Conservation (phyloP, 192 early-diverging fungal species). For the Backusella macrospora region DNA sequence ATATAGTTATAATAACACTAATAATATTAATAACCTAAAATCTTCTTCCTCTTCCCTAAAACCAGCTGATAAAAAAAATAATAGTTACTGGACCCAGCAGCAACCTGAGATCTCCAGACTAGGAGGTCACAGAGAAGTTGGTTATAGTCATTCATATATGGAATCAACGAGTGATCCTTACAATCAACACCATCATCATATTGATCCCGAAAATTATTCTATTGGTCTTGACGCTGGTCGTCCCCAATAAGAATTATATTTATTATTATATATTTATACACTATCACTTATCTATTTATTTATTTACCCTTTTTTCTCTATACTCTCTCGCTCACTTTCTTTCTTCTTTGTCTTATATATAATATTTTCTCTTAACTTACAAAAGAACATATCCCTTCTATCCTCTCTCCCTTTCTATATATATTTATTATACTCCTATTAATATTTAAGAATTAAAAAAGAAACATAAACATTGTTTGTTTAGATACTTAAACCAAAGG, state of each 20-base stretch:
- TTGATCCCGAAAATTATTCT: slow-evolving; percentile 6
- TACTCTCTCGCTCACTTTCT: neutral
- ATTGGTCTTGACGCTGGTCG: slow-evolving; percentile 6
- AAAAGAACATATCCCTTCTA: neutral
- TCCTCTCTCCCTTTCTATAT: neutral
- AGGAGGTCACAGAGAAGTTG: slow-evolving; percentile 10
- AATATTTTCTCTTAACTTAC: neutral
- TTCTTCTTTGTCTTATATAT: slow-evolving; percentile 1
- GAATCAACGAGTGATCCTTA: slow-evolving; percentile 12
- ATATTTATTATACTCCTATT: neutral
- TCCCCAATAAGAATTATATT: neutral
- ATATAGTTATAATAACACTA: neutral
- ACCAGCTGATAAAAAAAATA: slow-evolving; percentile 2
- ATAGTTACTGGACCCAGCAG: slow-evolving; percentile 5
- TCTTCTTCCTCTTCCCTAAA: slow-evolving; percentile 1
- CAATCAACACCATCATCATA: neutral
- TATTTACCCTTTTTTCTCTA: neutral
- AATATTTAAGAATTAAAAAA: slow-evolving; percentile 1
- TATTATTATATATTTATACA: neutral
- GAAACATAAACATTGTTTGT: neutral
- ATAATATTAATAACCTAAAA: neutral
- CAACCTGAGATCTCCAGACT: neutral
- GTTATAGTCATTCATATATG: neutral
- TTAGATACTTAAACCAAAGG: neutral
- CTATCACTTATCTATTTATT: neutral